phyloP scores from a whole-genome alignment of 495 filamentous ascomycete species.

The Tetracladium marchalianum region DNA sequence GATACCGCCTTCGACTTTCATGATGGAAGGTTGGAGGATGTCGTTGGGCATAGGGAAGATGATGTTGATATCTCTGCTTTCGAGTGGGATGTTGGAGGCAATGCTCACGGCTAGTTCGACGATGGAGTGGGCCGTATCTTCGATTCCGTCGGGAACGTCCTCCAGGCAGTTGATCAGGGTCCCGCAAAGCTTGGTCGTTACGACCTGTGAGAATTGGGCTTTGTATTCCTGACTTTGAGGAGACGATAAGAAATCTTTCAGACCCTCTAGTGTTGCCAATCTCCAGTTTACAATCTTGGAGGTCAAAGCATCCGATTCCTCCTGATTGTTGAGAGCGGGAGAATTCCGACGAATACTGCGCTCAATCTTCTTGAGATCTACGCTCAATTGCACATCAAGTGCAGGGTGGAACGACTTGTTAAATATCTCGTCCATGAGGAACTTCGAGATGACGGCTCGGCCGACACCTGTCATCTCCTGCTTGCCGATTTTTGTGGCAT shows the following conservation, averaged over 20 bases:
- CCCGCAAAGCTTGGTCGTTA: slow-evolving; percentile 62
- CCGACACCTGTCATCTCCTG: slow-evolving; percentile 97
- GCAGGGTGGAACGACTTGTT: slow-evolving; percentile 86
- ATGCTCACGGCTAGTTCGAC: slow-evolving; percentile 86
- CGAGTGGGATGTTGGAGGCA: slow-evolving; percentile 74
- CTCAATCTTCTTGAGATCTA: slow-evolving; percentile 77
- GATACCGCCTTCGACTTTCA: slow-evolving; percentile 73
- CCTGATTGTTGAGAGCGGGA: slow-evolving; percentile 59
- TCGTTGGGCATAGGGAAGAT: slow-evolving; percentile 72
- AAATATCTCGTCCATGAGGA: slow-evolving; percentile 88
- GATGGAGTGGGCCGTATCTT: slow-evolving; percentile 64
- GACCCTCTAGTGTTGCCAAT: slow-evolving; percentile 85
- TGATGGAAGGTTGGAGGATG: slow-evolving; percentile 52
- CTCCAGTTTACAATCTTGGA: slow-evolving; percentile 89
- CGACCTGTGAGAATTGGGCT: slow-evolving; percentile 51
- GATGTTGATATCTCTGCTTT: slow-evolving; percentile 84
- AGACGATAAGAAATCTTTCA: slow-evolving; percentile 59
- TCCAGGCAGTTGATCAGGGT: slow-evolving; percentile 65
- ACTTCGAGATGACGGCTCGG: slow-evolving; percentile 79
- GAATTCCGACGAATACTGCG: slow-evolving; percentile 72
- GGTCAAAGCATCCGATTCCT: slow-evolving; percentile 82
- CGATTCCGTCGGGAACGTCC: slow-evolving; percentile 54
- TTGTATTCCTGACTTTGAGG: slow-evolving; percentile 53
- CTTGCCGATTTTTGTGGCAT: slow-evolving; percentile 70
- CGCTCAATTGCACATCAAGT: slow-evolving; percentile 63